Percentiles rank a stretch among this genome's conserved stretches.
These are phyloP conservation scores for Dendrobium huoshanense DNA, from an alignment of 106 monocot species.

Conservation along the genomic window DNA sequence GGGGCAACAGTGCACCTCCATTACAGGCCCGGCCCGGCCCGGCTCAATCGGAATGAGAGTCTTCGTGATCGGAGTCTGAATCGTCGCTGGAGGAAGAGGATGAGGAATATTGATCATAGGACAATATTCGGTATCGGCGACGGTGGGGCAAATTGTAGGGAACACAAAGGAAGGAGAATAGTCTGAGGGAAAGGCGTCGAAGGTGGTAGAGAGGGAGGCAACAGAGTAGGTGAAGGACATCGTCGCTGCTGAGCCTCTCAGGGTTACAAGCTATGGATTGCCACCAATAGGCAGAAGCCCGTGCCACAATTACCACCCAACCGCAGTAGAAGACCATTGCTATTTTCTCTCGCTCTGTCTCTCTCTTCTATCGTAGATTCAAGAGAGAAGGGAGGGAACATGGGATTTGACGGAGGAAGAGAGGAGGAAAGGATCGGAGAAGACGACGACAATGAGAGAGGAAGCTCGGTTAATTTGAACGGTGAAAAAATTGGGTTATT, in stretches of 20 bases:
- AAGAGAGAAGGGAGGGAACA: no score
- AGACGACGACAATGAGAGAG: no score
- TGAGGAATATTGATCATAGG: slow-evolving; percentile 4
- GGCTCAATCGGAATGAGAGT: slow-evolving; percentile 38
- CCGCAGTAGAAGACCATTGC: slow-evolving; percentile 43
- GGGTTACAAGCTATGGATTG: slow-evolving; percentile 61
- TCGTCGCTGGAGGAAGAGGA: slow-evolving; percentile 18
- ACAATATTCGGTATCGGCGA: neutral
- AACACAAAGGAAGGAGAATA: slow-evolving; percentile 56
- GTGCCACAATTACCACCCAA: slow-evolving; percentile 40
- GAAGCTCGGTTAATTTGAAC: no score
- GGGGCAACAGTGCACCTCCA: no score
- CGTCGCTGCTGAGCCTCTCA: slow-evolving; percentile 37
- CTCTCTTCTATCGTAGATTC: no score
- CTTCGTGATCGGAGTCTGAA: slow-evolving; percentile 12
- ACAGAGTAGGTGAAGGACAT: slow-evolving; percentile 43
- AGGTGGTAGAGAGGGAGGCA: slow-evolving; percentile 42
- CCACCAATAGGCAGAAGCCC: slow-evolving; percentile 41
- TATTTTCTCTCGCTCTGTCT: no score
- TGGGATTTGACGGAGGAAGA: no score
- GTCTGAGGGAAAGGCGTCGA: slow-evolving; percentile 40
- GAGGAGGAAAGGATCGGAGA: no score
- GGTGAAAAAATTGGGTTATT: no score
- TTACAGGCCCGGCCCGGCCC: neutral
- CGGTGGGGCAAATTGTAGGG: slow-evolving; percentile 8